Evolutionary conservation across 768 basidiomycete species (phyloP), one percentile per base, ranked within the genome.

Genomic region (Calocybe gangraenosa): DNA sequence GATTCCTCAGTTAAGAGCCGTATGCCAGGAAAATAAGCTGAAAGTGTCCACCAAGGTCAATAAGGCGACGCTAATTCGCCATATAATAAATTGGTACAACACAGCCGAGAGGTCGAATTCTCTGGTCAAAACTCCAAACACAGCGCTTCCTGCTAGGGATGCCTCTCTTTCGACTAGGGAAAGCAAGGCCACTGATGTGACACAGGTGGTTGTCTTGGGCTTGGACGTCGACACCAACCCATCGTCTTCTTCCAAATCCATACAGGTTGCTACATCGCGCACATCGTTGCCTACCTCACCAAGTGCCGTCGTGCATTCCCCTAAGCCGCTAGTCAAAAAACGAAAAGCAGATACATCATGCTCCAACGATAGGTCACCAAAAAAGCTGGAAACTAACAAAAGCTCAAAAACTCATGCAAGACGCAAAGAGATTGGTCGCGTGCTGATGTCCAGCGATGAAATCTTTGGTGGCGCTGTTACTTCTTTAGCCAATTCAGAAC

Each of bases 21-120:
- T 87, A 11, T 89, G 84, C 62, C 88, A 84, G 57, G 83, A 81
- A 40, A 71, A 64, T 44, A 66, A 71, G 17, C 65, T 88, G 19
- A 56, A 67, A 34, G 82, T 82, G 0, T 88, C 85, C 57, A 84
- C 84, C 8, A 89, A 82, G 57, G 74, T 86, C 15, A 58, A 62
- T 32, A 87, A 87, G 59, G 63, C 67, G 41, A 74, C 66, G 1
- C 68, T 88, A 30, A 60, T 88, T 21, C 66, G 70, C 72, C 15
- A 58, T 79, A 21, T 48, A 47, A 35, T 35, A 35, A 28, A 11
- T 28, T 28, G 25, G 11, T 11, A 6, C 11, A 5, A 11, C 25
- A 28, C 11, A n/a, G n/a, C n/a, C 25, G 5, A 6, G 25, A 28
- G 11, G 25, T 28, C 25, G 25, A 28, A n/a, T n/a, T n/a, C n/a